Evolutionary conservation across 2,329 filamentous ascomycete genomes (phyloP).

Genomic region (Didymellaceae sp.): DNA sequence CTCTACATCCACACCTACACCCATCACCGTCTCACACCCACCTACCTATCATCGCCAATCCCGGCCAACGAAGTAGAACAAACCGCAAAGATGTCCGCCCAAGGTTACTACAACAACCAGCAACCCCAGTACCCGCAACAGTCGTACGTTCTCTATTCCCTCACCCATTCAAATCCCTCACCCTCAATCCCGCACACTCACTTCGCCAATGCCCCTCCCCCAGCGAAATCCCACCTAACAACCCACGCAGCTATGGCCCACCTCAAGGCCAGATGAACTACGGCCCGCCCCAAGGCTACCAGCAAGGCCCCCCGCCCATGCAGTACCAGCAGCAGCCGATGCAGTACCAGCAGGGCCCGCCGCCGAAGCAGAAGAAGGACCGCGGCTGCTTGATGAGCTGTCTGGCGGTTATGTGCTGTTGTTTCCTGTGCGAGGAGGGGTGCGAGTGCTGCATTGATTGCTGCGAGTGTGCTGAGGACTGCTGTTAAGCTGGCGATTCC

Average conservation of each 20-base stretch:
- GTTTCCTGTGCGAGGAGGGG: slow-evolving; percentile 68
- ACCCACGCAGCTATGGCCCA: too few relatives aligned
- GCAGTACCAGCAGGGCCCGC: slow-evolving; percentile 60
- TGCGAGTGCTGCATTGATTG: slow-evolving; percentile 71
- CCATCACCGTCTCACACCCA: too few relatives aligned
- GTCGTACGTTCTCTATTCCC: slow-evolving; percentile 34
- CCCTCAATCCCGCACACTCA: too few relatives aligned
- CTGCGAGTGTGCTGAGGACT: slow-evolving; percentile 53
- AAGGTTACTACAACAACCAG: slow-evolving; percentile 45
- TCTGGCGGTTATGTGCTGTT: slow-evolving; percentile 61
- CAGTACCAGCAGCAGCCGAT: slow-evolving; percentile 30
- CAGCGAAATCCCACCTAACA: too few relatives aligned
- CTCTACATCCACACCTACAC: too few relatives aligned
- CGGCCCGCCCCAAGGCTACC: too few relatives aligned
- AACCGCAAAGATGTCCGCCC: slow-evolving; percentile 39
- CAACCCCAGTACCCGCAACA: slow-evolving; percentile 48
- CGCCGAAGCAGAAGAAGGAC: slow-evolving; percentile 56
- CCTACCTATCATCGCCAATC: background rate
- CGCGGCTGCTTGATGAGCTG: slow-evolving; percentile 37
- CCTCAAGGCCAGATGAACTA: too few relatives aligned
- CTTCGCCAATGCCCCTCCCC: too few relatives aligned
- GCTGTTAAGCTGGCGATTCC: slow-evolving; percentile 25
- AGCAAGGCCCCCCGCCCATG: slow-evolving; percentile 44
- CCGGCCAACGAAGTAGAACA: background rate
- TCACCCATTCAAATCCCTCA: background rate